Percentiles rank a stretch among this genome's conserved stretches.
phyloP scores from a whole-genome alignment of 768 basidiomycete genomes.

The Boletus subcaerulescens region DNA sequence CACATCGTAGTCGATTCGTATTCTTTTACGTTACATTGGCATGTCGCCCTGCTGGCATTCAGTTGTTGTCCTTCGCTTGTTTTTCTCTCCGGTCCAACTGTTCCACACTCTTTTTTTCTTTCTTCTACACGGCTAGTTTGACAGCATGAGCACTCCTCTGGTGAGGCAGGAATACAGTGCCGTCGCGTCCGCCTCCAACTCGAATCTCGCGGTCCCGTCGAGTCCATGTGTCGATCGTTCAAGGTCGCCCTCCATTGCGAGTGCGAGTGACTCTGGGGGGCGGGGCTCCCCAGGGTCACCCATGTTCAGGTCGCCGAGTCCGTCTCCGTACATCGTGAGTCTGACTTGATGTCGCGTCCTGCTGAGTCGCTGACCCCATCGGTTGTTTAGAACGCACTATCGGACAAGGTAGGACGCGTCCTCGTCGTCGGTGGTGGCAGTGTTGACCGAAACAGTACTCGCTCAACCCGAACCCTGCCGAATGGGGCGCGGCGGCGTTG shows the following conservation, averaged over 20 bases:
- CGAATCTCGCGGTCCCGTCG: constrained; percentile 16
- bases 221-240: constrained; percentile 13
- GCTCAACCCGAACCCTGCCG: constrained; percentile 42
- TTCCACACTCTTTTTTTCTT: constrained; percentile 19
- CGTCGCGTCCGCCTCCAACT: constrained; percentile 24
- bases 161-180: constrained; percentile 27
- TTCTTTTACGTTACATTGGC: constrained; percentile 11
- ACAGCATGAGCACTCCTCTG: constrained; percentile 27
- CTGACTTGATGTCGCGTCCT: neutral
- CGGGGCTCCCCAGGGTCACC: constrained; percentile 13
- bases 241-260: constrained; percentile 20
- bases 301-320: constrained; percentile 25
- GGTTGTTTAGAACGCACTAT: constrained; percentile 24
- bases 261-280: constrained; percentile 16
- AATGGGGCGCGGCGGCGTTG: constrained; percentile 48
- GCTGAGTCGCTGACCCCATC: neutral
- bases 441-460: constrained; percentile 31
- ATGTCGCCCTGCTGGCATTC: constrained; percentile 1
- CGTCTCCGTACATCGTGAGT: constrained; percentile 28
- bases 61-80: neutral
- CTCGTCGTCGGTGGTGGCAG: neutral
- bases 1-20: neutral
- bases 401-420: constrained; percentile 21
- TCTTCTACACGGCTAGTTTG: neutral
- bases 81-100: constrained; percentile 14